Percentiles rank a stretch among this genome's conserved stretches.
Evolutionary conservation across 73 alveolate species (phyloP).

Genomic region (Tetrahymena thermophila): DNA sequence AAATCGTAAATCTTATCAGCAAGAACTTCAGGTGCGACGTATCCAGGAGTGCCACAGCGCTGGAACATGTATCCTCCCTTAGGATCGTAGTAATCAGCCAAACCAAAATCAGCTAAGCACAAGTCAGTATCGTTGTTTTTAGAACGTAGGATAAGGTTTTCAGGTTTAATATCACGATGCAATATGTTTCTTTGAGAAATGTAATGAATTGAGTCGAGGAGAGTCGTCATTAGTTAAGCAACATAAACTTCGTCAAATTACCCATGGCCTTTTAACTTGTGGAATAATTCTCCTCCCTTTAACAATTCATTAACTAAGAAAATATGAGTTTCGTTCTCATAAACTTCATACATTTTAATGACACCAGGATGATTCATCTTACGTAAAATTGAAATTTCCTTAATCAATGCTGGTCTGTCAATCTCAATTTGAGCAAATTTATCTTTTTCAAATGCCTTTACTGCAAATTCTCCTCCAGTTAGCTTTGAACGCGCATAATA

Average conservation of each 20-base stretch:
- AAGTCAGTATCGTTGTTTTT: constrained; percentile 27
- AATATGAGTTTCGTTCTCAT: constrained; percentile 33
- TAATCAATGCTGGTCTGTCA: constrained; percentile 38
- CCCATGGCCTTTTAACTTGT: constrained; percentile 16
- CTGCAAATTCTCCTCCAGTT: constrained; percentile 19
- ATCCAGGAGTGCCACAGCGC: constrained; percentile 47
- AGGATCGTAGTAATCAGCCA: constrained; percentile 28
- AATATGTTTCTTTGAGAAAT: constrained; percentile 12
- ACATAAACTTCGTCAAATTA: constrained; percentile 33
- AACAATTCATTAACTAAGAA: constrained; percentile 29
- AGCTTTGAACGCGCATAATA: constrained; percentile 11
- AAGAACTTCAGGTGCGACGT: constrained; percentile 42
- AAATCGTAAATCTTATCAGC: constrained; percentile 35
- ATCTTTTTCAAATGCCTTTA: constrained; percentile 40
- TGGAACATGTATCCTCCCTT: constrained; percentile 38
- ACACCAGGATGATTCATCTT: constrained; percentile 41
- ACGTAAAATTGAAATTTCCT: constrained; percentile 37
- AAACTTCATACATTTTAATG: constrained; percentile 38
- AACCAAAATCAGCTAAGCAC: constrained; percentile 40
- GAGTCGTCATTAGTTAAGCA: constrained; percentile 17
- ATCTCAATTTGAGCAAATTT: constrained; percentile 24
- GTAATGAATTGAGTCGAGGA: constrained; percentile 26
- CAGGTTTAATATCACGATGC: constrained; percentile 47
- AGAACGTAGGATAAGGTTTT: constrained; percentile 15
- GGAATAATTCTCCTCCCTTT: constrained; percentile 43